phyloP scores from a whole-genome alignment of 768 basidiomycete species.

The Dioszegia hungarica region DNA sequence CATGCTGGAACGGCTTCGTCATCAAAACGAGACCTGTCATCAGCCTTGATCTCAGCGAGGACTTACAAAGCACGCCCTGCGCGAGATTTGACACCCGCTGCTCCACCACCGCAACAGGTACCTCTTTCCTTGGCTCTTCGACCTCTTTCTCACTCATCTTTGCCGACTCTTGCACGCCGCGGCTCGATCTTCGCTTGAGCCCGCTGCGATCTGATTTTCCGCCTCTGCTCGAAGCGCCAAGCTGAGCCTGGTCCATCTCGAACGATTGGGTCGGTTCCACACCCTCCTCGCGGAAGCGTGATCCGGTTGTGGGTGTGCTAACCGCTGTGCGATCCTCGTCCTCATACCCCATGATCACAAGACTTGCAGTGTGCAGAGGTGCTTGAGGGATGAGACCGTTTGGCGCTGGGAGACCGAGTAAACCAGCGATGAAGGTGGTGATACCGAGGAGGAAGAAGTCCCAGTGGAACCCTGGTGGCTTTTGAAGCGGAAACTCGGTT shows the following conservation, averaged over 20 bases:
- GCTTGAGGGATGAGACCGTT: constrained; percentile 57
- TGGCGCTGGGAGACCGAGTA: constrained; percentile 46
- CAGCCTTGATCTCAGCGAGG: constrained; percentile 16
- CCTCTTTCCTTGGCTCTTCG: constrained; percentile 38
- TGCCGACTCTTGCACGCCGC: constrained; percentile 5
- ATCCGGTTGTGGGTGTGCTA: neutral
- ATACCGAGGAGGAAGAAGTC: constrained; percentile 89
- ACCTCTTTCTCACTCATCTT: constrained; percentile 1
- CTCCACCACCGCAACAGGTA: constrained; percentile 68
- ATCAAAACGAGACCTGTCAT: constrained; percentile 61
- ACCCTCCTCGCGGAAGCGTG: no score
- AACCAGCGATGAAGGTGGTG: constrained; percentile 68
- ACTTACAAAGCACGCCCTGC: constrained; percentile 65
- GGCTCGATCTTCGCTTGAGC: neutral
- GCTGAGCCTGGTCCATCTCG: neutral
- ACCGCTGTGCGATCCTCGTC: constrained; percentile 9
- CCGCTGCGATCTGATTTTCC: neutral
- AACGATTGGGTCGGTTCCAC: no score
- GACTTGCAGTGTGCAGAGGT: constrained; percentile 83
- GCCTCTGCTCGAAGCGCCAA: neutral
- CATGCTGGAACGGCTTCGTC: constrained; percentile 72
- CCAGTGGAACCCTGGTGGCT: constrained; percentile 63
- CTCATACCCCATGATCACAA: constrained; percentile 61
- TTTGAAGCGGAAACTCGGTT: constrained; percentile 76
- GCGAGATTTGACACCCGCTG: constrained; percentile 88